Evolutionary conservation across 2,329 filamentous ascomycete genomes (phyloP).

Genomic region (Teratosphaeria pseudoeucalypti): DNA sequence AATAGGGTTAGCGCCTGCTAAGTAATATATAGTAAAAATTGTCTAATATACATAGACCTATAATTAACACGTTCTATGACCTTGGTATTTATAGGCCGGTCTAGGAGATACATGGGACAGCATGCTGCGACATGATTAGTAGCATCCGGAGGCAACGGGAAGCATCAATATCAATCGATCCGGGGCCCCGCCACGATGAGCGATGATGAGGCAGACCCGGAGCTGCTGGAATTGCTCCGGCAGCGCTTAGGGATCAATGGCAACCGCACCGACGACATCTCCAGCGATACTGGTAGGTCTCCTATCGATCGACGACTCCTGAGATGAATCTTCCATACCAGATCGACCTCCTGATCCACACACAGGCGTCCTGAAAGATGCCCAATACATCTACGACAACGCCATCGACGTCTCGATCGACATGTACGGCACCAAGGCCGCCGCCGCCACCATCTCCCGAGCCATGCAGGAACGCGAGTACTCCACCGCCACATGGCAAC

Average conservation of each 20-base stretch:
- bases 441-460: slow-evolving; percentile 66
- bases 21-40: too few species aligned
- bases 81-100: too few species aligned
- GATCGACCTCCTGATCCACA: not conserved
- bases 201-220: slow-evolving; percentile 81
- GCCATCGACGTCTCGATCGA: slow-evolving; percentile 85
- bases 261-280: slow-evolving; percentile 14
- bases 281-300: slow-evolving; percentile 22
- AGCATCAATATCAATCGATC: not conserved
- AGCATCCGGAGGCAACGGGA: too few species aligned
- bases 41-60: too few species aligned
- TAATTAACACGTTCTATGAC: too few species aligned
- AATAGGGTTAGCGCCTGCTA: too few species aligned
- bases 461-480: slow-evolving; percentile 79
- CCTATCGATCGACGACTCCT: not conserved
- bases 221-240: slow-evolving; percentile 76
- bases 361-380: slow-evolving; percentile 65
- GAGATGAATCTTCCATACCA: not conserved
- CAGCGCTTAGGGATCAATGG: slow-evolving; percentile 53
- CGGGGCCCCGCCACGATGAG: slow-evolving; percentile 49
- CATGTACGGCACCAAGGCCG: slow-evolving; percentile 69
- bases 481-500: slow-evolving; percentile 75
- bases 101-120: not conserved
- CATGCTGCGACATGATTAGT: too few species aligned
- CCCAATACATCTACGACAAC: slow-evolving; percentile 83